These are phyloP conservation scores for Candida tibetensis DNA, from an alignment of 805 yeast species.

Conservation along the genomic window DNA sequence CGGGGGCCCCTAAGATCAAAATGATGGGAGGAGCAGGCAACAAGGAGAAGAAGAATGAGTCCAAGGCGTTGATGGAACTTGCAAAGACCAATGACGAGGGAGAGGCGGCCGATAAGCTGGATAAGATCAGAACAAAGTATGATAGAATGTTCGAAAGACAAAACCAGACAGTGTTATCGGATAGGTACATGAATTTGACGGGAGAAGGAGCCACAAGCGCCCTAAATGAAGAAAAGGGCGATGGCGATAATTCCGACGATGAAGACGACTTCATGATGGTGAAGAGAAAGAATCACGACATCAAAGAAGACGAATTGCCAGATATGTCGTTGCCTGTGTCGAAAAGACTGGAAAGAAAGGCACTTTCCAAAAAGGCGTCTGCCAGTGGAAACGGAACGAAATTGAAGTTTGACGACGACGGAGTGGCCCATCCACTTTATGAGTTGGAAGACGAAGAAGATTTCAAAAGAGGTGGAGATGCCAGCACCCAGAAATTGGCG, in stretches of 20 bases:
- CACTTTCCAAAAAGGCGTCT: conserved; percentile 77
- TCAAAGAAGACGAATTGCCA: conserved; percentile 64
- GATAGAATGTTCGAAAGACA: conserved; percentile 95
- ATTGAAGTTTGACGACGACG: conserved; percentile 89
- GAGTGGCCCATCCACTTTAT: conserved; percentile 85
- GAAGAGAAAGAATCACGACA: conserved; percentile 71
- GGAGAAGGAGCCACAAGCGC: conserved; percentile 33
- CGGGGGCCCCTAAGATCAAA: conserved; percentile 94
- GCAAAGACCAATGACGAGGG: conserved; percentile 53
- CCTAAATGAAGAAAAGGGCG: conserved; percentile 39
- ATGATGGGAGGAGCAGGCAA: conserved; percentile 48
- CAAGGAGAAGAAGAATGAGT: conserved; percentile 76
- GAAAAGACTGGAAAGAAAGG: conserved; percentile 79
- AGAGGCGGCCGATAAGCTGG: conserved; percentile 48
- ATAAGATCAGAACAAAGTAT: conserved; percentile 74
- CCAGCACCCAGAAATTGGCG: conserved; percentile 60
- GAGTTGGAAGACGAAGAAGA: conserved; percentile 90
- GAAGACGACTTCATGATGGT: conserved; percentile 79
- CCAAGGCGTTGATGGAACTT: conserved; percentile 64
- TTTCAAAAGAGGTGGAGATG: conserved; percentile 72
- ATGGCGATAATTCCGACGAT: conserved; percentile 37
- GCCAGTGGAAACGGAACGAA: conserved; percentile 70
- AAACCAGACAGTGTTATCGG: conserved; percentile 88
- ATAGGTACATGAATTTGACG: conserved; percentile 78
- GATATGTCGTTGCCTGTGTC: conserved; percentile 66